Percentiles rank a stretch among this genome's conserved stretches.
phyloP scores from a whole-genome alignment of 148 eudicot genomes.

The Fallopia convolvulus region DNA sequence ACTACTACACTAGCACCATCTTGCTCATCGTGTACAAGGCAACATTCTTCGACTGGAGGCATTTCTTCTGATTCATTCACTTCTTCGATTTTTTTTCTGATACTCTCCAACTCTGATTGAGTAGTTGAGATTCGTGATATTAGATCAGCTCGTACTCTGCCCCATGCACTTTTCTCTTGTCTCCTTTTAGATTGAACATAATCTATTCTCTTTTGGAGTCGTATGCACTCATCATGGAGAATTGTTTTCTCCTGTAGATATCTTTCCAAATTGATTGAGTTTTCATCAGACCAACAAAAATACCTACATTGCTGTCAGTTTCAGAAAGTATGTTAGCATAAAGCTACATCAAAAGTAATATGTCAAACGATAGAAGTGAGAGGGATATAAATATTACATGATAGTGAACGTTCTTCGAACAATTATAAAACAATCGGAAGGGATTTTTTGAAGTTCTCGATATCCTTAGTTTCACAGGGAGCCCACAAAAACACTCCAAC shows the following conservation, averaged over 20 bases:
- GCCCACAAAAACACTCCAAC: conserved; percentile 35
- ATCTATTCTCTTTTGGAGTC: conserved; percentile 30
- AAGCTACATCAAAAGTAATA: neutral
- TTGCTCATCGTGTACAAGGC: neutral
- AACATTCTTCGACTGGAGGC: conserved; percentile 21
- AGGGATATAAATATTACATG: conserved; percentile 18
- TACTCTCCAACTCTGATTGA: conserved; percentile 28
- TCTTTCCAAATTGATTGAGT: conserved; percentile 24
- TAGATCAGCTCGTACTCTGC: conserved; percentile 28
- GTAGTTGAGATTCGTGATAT: conserved; percentile 24
- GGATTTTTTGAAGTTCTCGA: conserved; percentile 39
- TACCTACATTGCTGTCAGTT: conserved; percentile 34
- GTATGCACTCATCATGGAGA: conserved; percentile 31
- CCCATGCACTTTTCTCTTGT: conserved; percentile 34
- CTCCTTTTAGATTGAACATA: conserved; percentile 32
- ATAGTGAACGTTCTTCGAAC: conserved; percentile 28
- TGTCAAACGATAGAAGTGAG: neutral
- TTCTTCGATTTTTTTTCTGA: conserved; percentile 25
- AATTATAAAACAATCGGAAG: conserved; percentile 36
- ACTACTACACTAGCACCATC: conserved; percentile 3
- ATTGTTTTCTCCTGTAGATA: conserved; percentile 22
- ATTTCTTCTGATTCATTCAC: conserved; percentile 30
- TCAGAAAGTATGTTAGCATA: neutral
- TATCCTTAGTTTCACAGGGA: conserved; percentile 35
- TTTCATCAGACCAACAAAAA: conserved; percentile 36